Percentiles rank a stretch among this genome's conserved stretches.
These are phyloP conservation scores for Rhynchosporium secalis DNA, from an alignment of 2,329 filamentous ascomycete species.

Conservation along the genomic window DNA sequence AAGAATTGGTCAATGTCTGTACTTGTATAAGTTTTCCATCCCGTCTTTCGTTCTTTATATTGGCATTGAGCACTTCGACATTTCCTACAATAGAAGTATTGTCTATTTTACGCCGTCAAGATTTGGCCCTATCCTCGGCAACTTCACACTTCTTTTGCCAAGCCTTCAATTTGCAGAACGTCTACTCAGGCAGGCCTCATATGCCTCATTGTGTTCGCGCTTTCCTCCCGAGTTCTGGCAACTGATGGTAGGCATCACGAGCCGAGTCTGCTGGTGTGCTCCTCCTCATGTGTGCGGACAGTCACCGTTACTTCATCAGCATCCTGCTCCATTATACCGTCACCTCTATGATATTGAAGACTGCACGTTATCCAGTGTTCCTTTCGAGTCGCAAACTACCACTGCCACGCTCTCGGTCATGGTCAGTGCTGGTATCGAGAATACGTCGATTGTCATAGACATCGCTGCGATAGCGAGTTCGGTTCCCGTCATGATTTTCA, in stretches of 20 bases:
- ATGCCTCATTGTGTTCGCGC: not conserved
- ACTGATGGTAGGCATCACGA: not conserved
- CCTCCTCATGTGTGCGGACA: not conserved
- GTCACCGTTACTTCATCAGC: not conserved
- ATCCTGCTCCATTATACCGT: not conserved
- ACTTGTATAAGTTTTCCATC: not conserved
- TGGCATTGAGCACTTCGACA: not conserved
- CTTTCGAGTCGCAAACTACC: constrained; percentile 7
- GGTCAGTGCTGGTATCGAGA: not conserved
- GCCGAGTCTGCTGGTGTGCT: not conserved
- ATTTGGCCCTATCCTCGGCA: too few species aligned
- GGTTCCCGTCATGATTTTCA: not conserved
- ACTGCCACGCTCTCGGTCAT: constrained; percentile 1
- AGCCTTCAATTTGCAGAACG: not conserved
- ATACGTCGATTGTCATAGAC: not conserved
- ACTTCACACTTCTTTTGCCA: too few species aligned
- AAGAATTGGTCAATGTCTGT: not conserved
- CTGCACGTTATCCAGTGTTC: not conserved
- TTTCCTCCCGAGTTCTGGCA: not conserved
- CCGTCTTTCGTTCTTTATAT: not conserved
- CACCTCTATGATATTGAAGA: not conserved
- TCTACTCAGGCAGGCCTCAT: not conserved
- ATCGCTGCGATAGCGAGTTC: not conserved
- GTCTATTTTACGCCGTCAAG: too few species aligned
- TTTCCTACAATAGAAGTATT: not conserved